Evolutionary conservation across 805 yeast species (phyloP), one percentile per base, ranked within the genome.

Genomic region (Wilhelminamyces savonicus): DNA sequence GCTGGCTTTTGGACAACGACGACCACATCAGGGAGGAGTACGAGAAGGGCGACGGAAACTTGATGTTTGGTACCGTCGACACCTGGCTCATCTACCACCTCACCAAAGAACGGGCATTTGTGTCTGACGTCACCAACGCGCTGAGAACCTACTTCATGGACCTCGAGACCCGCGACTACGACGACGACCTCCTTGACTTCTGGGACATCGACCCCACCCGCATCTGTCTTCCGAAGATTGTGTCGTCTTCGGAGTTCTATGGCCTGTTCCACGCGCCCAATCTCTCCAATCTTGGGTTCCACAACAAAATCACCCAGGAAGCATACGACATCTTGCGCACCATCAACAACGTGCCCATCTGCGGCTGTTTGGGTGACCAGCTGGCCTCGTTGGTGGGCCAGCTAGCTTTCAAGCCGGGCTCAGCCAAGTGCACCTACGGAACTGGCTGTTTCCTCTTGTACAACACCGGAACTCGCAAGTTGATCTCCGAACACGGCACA

Each of bases 401-500:
- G 58, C 59, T 84, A 56, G 95, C 95, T 2, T 75, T 86, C 46
- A 69, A 74, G 40, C 70, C 75, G 25, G 96, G 96, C 32, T 76
- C 81, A 26, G 95, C 95, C 26, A 88, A 88, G 59, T 86, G 95
- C 68, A 88, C 97, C 8, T 88, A 87, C 50, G 97, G 97, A 39
- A 88, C 97, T 2, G 97, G 97, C 38, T 84, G 95, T 54, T 88
- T 88, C 67, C 59, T 88, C 38, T 66, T 90, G 39, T 85, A 82
- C 68, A 88, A 88, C 59, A 83, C 95, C 2, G 97, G 97, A 35
- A 56, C 64, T 26, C 57, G 66, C 29, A 81, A 85, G 35, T 69
- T 86, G 47, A 70, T 80, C 21, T 76, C 88, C 20, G 66, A 74
- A 21, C 78, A 82, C 50, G 97, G 96, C 28, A 78, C 94, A 10